Conservation (phyloP, 805 yeast genomes). For the Metschnikowia baotianmanensis region DNA sequence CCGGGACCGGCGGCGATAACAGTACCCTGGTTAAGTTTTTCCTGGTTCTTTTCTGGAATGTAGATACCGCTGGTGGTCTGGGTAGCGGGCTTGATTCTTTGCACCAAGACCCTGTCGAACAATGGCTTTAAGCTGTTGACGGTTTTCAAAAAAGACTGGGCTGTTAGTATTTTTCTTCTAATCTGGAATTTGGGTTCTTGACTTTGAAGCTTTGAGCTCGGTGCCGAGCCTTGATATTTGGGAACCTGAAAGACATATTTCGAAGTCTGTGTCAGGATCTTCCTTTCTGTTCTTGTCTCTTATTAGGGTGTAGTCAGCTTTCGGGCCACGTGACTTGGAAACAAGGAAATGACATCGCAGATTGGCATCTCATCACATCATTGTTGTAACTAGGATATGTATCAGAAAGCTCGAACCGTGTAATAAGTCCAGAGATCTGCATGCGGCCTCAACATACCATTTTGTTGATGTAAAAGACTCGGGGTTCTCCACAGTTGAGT, state of each 20-base stretch:
- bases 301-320: no score
- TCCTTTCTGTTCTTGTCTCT: no score
- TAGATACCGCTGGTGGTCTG: constrained; percentile 90
- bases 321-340: no score
- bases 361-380: no score
- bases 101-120: constrained; percentile 94
- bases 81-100: constrained; percentile 87
- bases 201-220: no score
- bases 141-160: constrained; percentile 63
- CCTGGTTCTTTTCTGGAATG: constrained; percentile 94
- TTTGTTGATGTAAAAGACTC: not conserved
- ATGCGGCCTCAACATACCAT: constrained; percentile 1
- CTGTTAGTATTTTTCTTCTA: constrained; percentile 21
- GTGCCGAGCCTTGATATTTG: no score
- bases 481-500: not conserved
- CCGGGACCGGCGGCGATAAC: constrained; percentile 98
- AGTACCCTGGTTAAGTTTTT: constrained; percentile 87
- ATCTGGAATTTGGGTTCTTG: no score
- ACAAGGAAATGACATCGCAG: no score
- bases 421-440: not conserved
- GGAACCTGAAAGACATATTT: no score
- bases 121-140: constrained; percentile 89
- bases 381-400: not conserved
- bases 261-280: no score
- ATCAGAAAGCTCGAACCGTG: not conserved